Conservation (phyloP, 805 yeast species). For the Cyberlindnera petersonii region DNA sequence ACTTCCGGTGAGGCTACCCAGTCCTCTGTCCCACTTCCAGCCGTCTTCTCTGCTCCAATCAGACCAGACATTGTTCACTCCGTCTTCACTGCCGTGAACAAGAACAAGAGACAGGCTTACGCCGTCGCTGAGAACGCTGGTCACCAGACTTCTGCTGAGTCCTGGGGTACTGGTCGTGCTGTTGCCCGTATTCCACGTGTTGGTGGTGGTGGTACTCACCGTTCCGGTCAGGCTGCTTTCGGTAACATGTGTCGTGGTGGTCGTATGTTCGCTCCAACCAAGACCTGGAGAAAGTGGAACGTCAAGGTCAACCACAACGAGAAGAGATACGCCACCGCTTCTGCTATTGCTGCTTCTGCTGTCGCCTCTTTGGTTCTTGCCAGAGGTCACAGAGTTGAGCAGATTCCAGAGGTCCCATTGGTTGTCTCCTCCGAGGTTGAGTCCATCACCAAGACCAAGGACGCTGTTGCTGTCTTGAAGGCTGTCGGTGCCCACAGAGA, state of each 20-base stretch:
- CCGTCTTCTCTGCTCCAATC: constrained; percentile 99
- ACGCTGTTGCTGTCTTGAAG: constrained; percentile 96
- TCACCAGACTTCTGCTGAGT: constrained; percentile 99
- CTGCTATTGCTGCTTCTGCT: constrained; percentile 98
- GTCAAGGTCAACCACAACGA: constrained; percentile 99
- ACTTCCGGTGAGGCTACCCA: constrained; percentile 83
- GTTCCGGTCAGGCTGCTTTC: constrained; percentile 99
- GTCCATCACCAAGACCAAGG: constrained; percentile 94
- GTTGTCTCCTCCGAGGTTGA: constrained; percentile 93
- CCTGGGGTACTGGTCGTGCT: constrained; percentile 99
- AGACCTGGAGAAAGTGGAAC: constrained; percentile 99
- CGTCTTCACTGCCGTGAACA: constrained; percentile 97
- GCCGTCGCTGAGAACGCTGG: constrained; percentile 99
- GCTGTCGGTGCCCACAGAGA: constrained; percentile 99
- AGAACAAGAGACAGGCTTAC: constrained; percentile 99
- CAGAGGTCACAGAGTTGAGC: constrained; percentile 99
- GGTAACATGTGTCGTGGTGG: constrained; percentile 99
- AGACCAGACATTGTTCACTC: constrained; percentile 99
- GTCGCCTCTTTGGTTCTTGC: constrained; percentile 98
- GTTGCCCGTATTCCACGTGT: constrained; percentile 99
- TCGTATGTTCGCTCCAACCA: constrained; percentile 99
- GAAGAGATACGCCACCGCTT: constrained; percentile 99
- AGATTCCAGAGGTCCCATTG: constrained; percentile 96
- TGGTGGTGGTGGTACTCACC: constrained; percentile 99
- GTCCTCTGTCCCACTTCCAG: constrained; percentile 88